Evolutionary conservation across 2,329 filamentous ascomycete species (phyloP).

Genomic region (Colletotrichum navitas): DNA sequence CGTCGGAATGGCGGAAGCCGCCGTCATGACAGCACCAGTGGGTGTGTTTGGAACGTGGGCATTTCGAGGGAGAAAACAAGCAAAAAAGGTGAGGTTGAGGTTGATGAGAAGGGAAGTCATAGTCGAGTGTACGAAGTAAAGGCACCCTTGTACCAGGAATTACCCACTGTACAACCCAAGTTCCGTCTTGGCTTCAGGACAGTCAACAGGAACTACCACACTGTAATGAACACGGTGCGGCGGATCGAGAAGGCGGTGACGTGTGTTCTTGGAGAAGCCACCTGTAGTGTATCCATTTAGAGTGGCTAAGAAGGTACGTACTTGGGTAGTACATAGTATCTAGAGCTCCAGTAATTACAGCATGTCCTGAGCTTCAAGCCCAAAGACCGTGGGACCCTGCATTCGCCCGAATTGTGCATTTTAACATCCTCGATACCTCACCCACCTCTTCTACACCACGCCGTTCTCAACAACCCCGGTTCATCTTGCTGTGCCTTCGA

Average conservation of each 20-base stretch:
- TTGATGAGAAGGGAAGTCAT: neutral
- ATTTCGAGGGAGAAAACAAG: neutral
- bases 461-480: neutral
- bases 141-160: neutral
- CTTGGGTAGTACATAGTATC: neutral
- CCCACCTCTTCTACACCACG: neutral
- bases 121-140: too few relatives aligned
- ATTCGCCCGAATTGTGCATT: neutral
- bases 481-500: neutral
- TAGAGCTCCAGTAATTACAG: constrained; percentile 24
- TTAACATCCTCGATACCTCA: neutral
- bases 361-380: constrained; percentile 14
- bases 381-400: constrained; percentile 20
- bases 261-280: constrained; percentile 34
- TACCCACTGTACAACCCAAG: neutral
- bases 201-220: neutral
- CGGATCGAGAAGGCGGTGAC: constrained; percentile 36
- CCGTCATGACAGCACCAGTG: too few relatives aligned
- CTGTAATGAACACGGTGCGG: neutral
- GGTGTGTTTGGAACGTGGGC: neutral
- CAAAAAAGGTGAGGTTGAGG: neutral
- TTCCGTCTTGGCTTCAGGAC: neutral
- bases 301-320: neutral
- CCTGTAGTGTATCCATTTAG: constrained; percentile 5
- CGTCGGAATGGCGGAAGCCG: neutral